These are phyloP conservation scores for Anethum foeniculum DNA, from an alignment of 140 eudicot genomes.

Conservation along the genomic window DNA sequence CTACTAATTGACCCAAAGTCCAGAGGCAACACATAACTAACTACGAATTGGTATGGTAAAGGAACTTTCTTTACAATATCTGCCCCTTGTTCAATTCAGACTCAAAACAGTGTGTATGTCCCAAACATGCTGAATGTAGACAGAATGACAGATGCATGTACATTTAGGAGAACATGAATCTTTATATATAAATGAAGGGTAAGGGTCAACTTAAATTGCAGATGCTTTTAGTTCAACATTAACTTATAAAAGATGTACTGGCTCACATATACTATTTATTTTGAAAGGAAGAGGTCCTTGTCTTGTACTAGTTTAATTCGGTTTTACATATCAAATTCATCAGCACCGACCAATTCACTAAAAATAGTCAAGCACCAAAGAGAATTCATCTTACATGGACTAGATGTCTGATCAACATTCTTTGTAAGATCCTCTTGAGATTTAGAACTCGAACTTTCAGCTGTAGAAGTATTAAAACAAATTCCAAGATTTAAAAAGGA, in stretches of 20 bases:
- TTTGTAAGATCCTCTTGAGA: conserved; percentile 26
- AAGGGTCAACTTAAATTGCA: background rate
- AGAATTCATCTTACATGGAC: conserved; percentile 41
- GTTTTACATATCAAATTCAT: background rate
- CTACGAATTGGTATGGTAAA: background rate
- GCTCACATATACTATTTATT: background rate
- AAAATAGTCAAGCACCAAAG: background rate
- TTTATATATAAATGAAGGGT: background rate
- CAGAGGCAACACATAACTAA: background rate
- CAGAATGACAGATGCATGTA: background rate
- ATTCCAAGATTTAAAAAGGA: background rate
- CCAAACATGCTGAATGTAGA: background rate
- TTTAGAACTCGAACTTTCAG: conserved; percentile 26
- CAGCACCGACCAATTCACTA: background rate
- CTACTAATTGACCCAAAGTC: background rate
- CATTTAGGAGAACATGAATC: background rate
- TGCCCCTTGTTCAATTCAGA: background rate
- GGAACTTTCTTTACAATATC: background rate
- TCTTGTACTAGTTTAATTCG: background rate
- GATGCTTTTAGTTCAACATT: background rate
- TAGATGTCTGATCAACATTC: conserved; percentile 29
- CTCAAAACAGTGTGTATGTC: background rate
- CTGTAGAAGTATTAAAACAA: conserved; percentile 31
- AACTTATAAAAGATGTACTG: background rate
- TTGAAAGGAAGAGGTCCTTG: background rate